Evolutionary conservation across 495 filamentous ascomycete species (phyloP).

Genomic region (Penicillium diatomitis): DNA sequence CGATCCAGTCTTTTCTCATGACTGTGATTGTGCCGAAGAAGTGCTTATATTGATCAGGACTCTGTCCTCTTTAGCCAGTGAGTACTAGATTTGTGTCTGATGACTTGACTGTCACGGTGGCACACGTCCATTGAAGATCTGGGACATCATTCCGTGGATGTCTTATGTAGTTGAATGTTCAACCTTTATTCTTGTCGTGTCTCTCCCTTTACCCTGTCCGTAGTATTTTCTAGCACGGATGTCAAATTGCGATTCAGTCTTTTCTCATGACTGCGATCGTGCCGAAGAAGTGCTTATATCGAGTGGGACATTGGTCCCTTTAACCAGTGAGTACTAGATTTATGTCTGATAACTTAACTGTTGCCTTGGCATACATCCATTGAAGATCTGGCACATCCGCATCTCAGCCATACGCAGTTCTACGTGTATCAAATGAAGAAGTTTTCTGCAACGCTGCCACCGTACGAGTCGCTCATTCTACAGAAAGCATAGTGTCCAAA

Average conservation of each 20-base stretch:
- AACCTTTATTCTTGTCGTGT: neutral
- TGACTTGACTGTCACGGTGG: constrained; percentile 27
- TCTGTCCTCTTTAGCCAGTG: constrained; percentile 28
- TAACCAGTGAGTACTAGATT: constrained; percentile 44
- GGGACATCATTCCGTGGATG: constrained; percentile 22
- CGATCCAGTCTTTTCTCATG: constrained; percentile 69
- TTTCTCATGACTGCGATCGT: constrained; percentile 80
- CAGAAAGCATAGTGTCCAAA: no score
- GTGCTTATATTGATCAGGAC: constrained; percentile 49
- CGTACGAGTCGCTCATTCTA: no score
- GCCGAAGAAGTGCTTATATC: constrained; percentile 78
- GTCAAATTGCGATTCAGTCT: constrained; percentile 95
- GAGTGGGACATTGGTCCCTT: constrained; percentile 18
- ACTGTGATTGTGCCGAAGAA: constrained; percentile 90
- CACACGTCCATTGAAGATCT: constrained; percentile 44
- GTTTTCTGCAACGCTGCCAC: no score
- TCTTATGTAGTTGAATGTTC: neutral
- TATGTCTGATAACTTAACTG: constrained; percentile 27
- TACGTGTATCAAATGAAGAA: neutral
- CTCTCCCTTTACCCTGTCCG: neutral
- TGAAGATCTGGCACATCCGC: constrained; percentile 38
- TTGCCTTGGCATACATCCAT: constrained; percentile 41
- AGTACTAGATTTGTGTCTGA: constrained; percentile 43
- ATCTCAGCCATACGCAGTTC: neutral
- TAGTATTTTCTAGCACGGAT: constrained; percentile 66